phyloP scores from a whole-genome alignment of 2,329 filamentous ascomycete species.

The Macrophomina pseudophaseolina region DNA sequence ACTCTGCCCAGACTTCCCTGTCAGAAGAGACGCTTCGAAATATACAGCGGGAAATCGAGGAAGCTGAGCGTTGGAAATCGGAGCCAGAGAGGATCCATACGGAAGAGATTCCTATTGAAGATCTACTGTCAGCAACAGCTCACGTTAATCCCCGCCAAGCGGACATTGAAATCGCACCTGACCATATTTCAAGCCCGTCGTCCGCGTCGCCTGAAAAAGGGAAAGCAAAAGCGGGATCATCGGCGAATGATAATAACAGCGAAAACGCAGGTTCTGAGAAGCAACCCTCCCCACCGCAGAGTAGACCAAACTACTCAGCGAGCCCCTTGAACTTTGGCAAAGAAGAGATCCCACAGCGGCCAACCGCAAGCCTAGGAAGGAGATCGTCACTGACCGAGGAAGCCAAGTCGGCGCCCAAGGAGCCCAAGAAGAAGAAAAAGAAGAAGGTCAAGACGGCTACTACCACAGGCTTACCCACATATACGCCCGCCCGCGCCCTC shows the following conservation, averaged over 20 bases:
- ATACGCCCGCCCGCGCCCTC: conserved; percentile 7
- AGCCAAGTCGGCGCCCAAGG: conserved; percentile 19
- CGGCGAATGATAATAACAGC: not conserved
- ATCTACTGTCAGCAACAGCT: conserved; percentile 7
- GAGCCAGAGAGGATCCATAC: conserved; percentile 17
- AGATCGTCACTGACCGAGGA: conserved; percentile 25
- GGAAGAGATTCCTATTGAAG: conserved; percentile 19
- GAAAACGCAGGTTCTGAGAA: not conserved
- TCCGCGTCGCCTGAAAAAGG: conserved; percentile 4
- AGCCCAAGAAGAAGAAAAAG: conserved; percentile 25
- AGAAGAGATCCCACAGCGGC: conserved; percentile 14
- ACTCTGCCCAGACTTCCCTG: not conserved
- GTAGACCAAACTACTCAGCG: conserved; percentile 1
- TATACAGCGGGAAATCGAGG: conserved; percentile 12
- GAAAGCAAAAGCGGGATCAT: not conserved
- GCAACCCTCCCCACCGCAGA: not conserved
- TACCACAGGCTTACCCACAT: conserved; percentile 1
- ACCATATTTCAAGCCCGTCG: not conserved
- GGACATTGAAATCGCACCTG: not conserved
- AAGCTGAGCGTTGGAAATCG: conserved; percentile 17
- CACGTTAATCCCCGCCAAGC: not conserved
- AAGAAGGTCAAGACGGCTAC: conserved; percentile 16
- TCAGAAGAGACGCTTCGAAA: not conserved
- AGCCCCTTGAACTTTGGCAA: conserved; percentile 21
- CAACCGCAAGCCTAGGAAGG: conserved; percentile 11